Evolutionary conservation across 208 protist genomes (phyloP).

Genomic region (Lotmaria passim): DNA sequence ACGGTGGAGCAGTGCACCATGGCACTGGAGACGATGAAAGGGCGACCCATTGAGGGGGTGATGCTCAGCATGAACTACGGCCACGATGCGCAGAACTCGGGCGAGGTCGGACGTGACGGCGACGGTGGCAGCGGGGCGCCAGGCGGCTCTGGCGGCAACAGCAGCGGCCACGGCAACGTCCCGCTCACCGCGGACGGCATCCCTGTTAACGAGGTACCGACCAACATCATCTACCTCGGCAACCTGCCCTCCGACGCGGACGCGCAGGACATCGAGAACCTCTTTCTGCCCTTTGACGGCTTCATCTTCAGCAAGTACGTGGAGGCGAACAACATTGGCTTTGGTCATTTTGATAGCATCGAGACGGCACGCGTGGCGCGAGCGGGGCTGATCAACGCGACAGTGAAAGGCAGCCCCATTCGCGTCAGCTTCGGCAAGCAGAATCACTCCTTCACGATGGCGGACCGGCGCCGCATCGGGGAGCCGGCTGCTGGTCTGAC

Average conservation of each 20-base stretch:
- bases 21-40: slow-evolving; percentile 79
- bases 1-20: slow-evolving; percentile 82
- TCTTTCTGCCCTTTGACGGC: slow-evolving; percentile 80
- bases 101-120: slow-evolving; percentile 8
- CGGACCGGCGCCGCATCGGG: slow-evolving; percentile 51
- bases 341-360: slow-evolving; percentile 84
- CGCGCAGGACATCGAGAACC: slow-evolving; percentile 67
- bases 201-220: slow-evolving; percentile 69
- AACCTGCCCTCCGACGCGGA: slow-evolving; percentile 70
- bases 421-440: slow-evolving; percentile 86
- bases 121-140: slow-evolving; percentile 10
- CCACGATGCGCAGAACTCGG: slow-evolving; percentile 45
- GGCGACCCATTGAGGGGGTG: slow-evolving; percentile 68
- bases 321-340: slow-evolving; percentile 65
- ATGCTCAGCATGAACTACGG: slow-evolving; percentile 88
- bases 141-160: slow-evolving; percentile 14
- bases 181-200: slow-evolving; percentile 48
- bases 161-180: slow-evolving; percentile 6
- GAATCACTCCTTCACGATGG: slow-evolving; percentile 79
- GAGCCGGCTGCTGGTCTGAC: slow-evolving; percentile 11
- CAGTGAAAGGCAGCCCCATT: slow-evolving; percentile 68
- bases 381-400: slow-evolving; percentile 52
- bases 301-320: slow-evolving; percentile 87
- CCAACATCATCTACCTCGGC: slow-evolving; percentile 89
- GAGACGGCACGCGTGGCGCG: slow-evolving; percentile 70